Evolutionary conservation across 768 basidiomycete genomes (phyloP).

Genomic region (Peribolospora kevripleyi): DNA sequence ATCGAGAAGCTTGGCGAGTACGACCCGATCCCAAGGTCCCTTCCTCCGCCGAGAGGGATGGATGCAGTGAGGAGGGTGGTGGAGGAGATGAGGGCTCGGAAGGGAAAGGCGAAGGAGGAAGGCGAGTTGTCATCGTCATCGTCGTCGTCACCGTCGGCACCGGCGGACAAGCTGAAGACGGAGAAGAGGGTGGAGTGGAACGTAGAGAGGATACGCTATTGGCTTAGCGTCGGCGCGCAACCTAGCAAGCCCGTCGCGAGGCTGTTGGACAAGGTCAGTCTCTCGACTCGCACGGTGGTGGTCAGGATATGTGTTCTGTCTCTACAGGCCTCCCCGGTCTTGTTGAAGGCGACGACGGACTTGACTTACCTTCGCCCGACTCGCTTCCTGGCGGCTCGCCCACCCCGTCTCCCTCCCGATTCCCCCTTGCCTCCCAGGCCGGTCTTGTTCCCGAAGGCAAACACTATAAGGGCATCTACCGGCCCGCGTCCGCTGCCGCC

Average conservation of each 20-base stretch:
- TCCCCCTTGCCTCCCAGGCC: too few relatives aligned
- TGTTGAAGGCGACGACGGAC: too few relatives aligned
- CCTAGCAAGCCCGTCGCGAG: constrained; percentile 55
- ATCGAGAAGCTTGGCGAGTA: constrained; percentile 68
- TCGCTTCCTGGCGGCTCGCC: too few relatives aligned
- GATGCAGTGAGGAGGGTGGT: neutral
- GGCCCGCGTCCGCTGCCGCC: too few relatives aligned
- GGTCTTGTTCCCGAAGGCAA: too few relatives aligned
- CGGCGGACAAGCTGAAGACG: neutral
- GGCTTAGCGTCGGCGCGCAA: constrained; percentile 61
- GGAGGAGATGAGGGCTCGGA: too few relatives aligned
- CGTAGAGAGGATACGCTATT: constrained; percentile 65
- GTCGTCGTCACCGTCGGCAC: neutral
- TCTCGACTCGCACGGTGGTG: neutral
- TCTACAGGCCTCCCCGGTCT: too few relatives aligned
- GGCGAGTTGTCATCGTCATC: neutral
- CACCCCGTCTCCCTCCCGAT: too few relatives aligned
- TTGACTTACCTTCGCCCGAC: too few relatives aligned
- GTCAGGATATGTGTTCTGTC: too few relatives aligned
- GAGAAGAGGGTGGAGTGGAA: constrained; percentile 69
- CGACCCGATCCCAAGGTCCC: constrained; percentile 31
- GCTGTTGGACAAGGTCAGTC: constrained; percentile 51
- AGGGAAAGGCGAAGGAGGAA: too few relatives aligned
- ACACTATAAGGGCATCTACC: too few relatives aligned
- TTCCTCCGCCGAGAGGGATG: neutral